These are phyloP conservation scores for Paxillus involutus DNA, from an alignment of 768 basidiomycete species.

Conservation along the genomic window DNA sequence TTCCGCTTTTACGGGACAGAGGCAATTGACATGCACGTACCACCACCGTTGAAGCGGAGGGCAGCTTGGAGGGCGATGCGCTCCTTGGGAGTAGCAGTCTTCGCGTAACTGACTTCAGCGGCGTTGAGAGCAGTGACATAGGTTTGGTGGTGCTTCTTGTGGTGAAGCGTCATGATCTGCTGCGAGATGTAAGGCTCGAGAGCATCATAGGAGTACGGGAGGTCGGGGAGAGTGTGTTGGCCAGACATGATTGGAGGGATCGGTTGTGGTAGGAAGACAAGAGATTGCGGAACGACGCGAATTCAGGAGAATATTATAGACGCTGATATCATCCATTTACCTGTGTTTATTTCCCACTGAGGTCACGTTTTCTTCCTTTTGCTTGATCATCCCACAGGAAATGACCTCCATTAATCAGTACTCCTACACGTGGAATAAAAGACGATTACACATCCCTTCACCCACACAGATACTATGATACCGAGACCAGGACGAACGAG, in stretches of 20 bases:
- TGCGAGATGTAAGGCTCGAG: slow-evolving; percentile 92
- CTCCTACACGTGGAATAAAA: too few relatives aligned
- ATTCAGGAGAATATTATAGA: slow-evolving; percentile 1
- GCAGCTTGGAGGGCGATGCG: slow-evolving; percentile 88
- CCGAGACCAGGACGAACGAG: too few relatives aligned
- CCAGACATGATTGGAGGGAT: slow-evolving; percentile 32
- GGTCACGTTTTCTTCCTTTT: too few relatives aligned
- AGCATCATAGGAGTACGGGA: slow-evolving; percentile 81
- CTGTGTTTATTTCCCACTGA: not conserved
- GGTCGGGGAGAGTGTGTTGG: slow-evolving; percentile 60
- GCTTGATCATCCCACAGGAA: too few relatives aligned
- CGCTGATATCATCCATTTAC: slow-evolving; percentile 11
- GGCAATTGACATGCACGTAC: slow-evolving; percentile 44
- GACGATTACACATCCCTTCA: not conserved
- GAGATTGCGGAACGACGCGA: not conserved
- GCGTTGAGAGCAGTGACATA: slow-evolving; percentile 92
- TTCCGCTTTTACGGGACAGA: not conserved
- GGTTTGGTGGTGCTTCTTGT: slow-evolving; percentile 93
- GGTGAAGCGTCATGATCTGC: slow-evolving; percentile 95
- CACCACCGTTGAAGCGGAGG: slow-evolving; percentile 96
- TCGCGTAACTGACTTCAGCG: slow-evolving; percentile 76
- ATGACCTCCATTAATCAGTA: too few relatives aligned
- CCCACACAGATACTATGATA: not conserved
- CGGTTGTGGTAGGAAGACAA: slow-evolving; percentile 6
- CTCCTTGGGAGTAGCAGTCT: slow-evolving; percentile 67